Conservation (phyloP, 2,329 filamentous ascomycete genomes). For the Aspergillus candidus region DNA sequence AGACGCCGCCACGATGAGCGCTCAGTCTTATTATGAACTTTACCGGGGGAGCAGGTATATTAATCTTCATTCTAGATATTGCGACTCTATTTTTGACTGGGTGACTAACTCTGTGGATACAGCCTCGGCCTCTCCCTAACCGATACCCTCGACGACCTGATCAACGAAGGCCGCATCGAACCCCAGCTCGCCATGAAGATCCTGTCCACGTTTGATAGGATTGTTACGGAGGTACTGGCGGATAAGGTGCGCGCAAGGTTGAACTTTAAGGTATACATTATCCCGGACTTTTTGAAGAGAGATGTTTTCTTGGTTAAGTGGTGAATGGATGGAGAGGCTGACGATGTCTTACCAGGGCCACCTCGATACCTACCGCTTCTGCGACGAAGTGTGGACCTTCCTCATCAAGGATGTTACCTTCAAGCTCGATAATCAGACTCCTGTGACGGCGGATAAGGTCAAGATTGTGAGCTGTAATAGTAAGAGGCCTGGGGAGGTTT, state of each 20-base stretch:
- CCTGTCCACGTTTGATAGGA: conserved; percentile 87
- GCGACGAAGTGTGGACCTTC: conserved; percentile 99
- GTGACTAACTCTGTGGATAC: conserved; percentile 14
- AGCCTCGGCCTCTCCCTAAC: conserved; percentile 92
- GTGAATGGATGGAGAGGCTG: conserved; percentile 5
- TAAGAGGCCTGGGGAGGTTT: conserved; percentile 62
- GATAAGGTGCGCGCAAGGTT: conserved; percentile 88
- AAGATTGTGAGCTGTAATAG: conserved; percentile 99
- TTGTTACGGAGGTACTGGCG: conserved; percentile 82
- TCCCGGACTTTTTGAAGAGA: background rate
- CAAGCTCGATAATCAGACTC: conserved; percentile 80
- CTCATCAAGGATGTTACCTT: conserved; percentile 98
- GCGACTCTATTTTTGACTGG: background rate
- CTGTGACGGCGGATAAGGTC: conserved; percentile 79
- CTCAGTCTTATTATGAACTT: conserved; percentile 74
- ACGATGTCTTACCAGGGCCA: conserved; percentile 60
- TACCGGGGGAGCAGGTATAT: conserved; percentile 94
- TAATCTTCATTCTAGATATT: background rate
- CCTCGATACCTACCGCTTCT: conserved; percentile 97
- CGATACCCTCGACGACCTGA: conserved; percentile 94
- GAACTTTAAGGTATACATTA: conserved; percentile 74
- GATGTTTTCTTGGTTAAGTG: background rate
- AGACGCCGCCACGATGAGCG: conserved; percentile 38
- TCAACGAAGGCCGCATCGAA: conserved; percentile 90
- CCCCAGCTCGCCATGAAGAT: conserved; percentile 99